These are phyloP conservation scores for Syzygium malaccense DNA, from an alignment of 441 rosid genomes.

Conservation along the genomic window DNA sequence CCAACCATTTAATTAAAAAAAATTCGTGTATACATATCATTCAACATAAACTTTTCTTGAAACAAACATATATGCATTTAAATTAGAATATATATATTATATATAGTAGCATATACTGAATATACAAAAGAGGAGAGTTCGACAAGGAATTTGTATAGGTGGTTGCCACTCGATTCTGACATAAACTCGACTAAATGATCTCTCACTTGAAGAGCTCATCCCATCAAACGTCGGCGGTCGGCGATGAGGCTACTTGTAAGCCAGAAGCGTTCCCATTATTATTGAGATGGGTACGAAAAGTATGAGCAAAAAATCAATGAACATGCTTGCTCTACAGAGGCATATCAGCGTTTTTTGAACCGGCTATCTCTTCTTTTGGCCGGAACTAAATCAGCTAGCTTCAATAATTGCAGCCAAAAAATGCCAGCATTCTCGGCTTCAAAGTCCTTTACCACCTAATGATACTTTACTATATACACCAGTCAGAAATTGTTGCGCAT, in stretches of 20 bases:
- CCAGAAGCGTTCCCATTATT: background rate
- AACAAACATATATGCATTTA: background rate
- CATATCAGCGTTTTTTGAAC: background rate
- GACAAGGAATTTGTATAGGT: background rate
- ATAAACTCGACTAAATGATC: background rate
- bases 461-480: background rate
- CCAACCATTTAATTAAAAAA: background rate
- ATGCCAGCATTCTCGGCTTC: background rate
- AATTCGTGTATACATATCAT: background rate
- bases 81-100: background rate
- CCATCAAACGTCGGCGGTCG: background rate
- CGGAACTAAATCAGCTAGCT: background rate
- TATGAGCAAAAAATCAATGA: background rate
- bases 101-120: background rate
- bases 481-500: background rate
- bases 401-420: background rate
- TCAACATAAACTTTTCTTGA: background rate
- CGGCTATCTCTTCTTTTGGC: background rate
- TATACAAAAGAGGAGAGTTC: background rate
- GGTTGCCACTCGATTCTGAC: background rate
- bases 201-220: background rate
- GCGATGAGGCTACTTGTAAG: background rate
- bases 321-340: background rate
- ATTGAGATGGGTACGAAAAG: background rate
- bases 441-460: background rate